These are phyloP conservation scores for Gleditsia sinensis DNA, from an alignment of 306 rosid genomes.

Conservation along the genomic window DNA sequence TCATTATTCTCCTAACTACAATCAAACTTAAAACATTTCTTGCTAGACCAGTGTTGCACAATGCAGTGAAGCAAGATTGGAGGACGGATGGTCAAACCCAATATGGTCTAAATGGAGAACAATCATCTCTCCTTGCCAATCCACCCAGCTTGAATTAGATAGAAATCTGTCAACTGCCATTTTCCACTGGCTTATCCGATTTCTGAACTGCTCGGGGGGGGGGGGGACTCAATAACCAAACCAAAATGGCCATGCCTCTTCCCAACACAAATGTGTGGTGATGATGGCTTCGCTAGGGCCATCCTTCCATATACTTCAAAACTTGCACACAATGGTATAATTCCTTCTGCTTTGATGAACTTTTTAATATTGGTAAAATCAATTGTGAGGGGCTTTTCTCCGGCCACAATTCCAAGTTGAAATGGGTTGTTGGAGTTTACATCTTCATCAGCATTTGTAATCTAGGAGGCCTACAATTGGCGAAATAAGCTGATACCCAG, in stretches of 20 bases:
- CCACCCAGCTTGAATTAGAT: too few relatives aligned
- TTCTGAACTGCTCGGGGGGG: constrained; percentile 43
- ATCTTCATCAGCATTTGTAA: constrained; percentile 74
- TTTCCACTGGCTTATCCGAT: constrained; percentile 75
- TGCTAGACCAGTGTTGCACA: too few relatives aligned
- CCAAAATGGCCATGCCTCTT: constrained; percentile 91
- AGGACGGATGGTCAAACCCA: too few relatives aligned
- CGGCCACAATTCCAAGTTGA: constrained; percentile 73
- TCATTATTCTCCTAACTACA: too few relatives aligned
- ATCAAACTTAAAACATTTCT: too few relatives aligned
- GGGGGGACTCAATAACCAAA: constrained; percentile 57
- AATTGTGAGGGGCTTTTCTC: constrained; percentile 63
- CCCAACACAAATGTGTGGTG: constrained; percentile 62
- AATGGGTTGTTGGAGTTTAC: constrained; percentile 63
- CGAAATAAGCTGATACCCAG: constrained; percentile 76
- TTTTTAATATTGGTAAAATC: constrained; percentile 64
- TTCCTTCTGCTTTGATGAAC: constrained; percentile 33
- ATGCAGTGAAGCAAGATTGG: too few relatives aligned
- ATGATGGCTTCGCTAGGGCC: constrained; percentile 55
- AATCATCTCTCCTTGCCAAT: too few relatives aligned
- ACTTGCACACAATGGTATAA: constrained; percentile 68
- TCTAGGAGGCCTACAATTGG: constrained; percentile 82
- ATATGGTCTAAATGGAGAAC: too few relatives aligned
- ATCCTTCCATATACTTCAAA: constrained; percentile 82
- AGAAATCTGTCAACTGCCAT: constrained; percentile 76